These are phyloP conservation scores for Plasmodium adleri DNA, from an alignment of 169 alveolate genomes.

Conservation along the genomic window DNA sequence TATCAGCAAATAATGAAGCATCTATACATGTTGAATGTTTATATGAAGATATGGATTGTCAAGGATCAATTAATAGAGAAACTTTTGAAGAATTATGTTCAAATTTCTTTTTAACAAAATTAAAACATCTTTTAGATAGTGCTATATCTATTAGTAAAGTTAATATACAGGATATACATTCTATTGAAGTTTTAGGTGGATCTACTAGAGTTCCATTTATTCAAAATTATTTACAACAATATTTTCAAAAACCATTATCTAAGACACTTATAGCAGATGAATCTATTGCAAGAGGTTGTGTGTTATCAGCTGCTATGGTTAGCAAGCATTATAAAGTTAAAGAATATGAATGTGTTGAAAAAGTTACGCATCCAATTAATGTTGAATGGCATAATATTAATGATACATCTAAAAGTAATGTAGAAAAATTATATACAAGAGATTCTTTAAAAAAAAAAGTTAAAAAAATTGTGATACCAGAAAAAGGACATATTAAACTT, in stretches of 20 bases:
- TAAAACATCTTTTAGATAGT: slow-evolving; percentile 79
- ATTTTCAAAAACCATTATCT: slow-evolving; percentile 90
- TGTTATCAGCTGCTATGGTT: slow-evolving; percentile 86
- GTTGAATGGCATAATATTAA: slow-evolving; percentile 53
- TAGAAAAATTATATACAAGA: slow-evolving; percentile 48
- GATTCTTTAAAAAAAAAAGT: slow-evolving; percentile 52
- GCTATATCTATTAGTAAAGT: slow-evolving; percentile 82
- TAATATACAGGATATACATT: slow-evolving; percentile 85
- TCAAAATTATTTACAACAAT: slow-evolving; percentile 89
- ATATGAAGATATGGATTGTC: slow-evolving; percentile 95
- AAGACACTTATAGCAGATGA: slow-evolving; percentile 97
- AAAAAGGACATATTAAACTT: slow-evolving; percentile 75
- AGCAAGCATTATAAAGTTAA: slow-evolving; percentile 83
- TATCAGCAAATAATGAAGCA: slow-evolving; percentile 97
- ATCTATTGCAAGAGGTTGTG: slow-evolving; percentile 98
- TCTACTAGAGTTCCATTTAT: slow-evolving; percentile 97
- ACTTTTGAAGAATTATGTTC: slow-evolving; percentile 93
- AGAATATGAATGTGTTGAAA: slow-evolving; percentile 80
- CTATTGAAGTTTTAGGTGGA: slow-evolving; percentile 98
- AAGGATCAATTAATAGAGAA: slow-evolving; percentile 88
- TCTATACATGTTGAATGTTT: slow-evolving; percentile 94
- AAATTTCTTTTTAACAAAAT: slow-evolving; percentile 85
- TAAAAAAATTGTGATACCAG: slow-evolving; percentile 45
- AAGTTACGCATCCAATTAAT: slow-evolving; percentile 78
- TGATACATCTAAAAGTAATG: slow-evolving; percentile 17